Conservation (phyloP, 176 grass and related monocot genomes). For the Triticum urartu region DNA sequence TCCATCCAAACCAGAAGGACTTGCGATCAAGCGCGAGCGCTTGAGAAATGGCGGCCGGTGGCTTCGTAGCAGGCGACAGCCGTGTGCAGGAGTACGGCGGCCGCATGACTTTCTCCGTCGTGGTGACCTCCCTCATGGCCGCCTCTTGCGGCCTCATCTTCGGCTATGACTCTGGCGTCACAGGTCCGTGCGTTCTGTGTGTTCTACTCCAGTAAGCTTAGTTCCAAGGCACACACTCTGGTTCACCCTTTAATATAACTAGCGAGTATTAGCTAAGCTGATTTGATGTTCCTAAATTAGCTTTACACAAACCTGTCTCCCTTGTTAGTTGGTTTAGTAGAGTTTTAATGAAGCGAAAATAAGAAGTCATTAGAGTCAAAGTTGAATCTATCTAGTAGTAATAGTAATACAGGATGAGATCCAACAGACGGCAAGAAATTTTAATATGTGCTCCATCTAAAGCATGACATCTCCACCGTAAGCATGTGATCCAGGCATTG, state of each 20-base stretch:
- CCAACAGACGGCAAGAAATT: background rate
- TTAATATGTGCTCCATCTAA: background rate
- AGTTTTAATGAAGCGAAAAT: no score
- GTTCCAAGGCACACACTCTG: background rate
- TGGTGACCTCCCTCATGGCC: conserved; percentile 45
- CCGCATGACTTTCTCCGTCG: conserved; percentile 29
- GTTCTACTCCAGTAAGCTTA: background rate
- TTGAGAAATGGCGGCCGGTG: conserved; percentile 9
- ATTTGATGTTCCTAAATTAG: background rate
- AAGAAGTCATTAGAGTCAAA: no score
- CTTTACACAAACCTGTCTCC: background rate
- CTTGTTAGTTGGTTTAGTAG: no score
- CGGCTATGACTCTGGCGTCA: conserved; percentile 44
- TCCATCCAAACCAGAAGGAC: background rate
- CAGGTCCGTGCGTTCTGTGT: conserved; percentile 9
- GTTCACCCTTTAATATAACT: background rate
- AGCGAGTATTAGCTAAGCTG: background rate
- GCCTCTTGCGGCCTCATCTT: conserved; percentile 54
- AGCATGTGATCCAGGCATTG: background rate
- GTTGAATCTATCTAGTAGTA: no score
- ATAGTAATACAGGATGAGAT: background rate
- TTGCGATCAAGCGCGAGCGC: background rate
- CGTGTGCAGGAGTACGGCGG: conserved; percentile 23
- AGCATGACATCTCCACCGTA: background rate
- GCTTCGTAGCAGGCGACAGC: background rate